These are phyloP conservation scores for Aureobasidium sp. DNA, from an alignment of 2,329 filamentous ascomycete species.

Conservation along the genomic window DNA sequence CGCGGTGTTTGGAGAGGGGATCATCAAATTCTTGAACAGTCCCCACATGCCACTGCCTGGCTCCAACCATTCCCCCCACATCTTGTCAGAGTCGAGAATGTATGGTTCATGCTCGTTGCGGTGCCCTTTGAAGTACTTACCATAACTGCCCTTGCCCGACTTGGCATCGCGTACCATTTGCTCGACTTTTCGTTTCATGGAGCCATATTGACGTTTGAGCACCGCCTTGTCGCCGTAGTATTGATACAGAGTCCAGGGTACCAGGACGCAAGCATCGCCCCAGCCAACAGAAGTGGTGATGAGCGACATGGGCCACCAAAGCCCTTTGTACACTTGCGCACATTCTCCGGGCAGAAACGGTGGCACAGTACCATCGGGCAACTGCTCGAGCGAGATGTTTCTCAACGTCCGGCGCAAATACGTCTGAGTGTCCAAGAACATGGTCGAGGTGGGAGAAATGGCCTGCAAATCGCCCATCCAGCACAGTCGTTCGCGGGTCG, in stretches of 20 bases:
- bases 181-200: conserved; percentile 11
- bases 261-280: conserved; percentile 12
- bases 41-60: conserved; percentile 13
- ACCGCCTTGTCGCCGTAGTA: conserved; percentile 9
- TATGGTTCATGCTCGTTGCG: conserved; percentile 9
- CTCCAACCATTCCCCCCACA: conserved; percentile 11
- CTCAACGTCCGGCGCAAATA: background rate
- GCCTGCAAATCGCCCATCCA: conserved; percentile 14
- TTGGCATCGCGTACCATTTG: conserved; percentile 5
- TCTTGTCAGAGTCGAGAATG: conserved; percentile 10
- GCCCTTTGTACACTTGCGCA: conserved; percentile 7
- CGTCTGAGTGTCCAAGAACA: conserved; percentile 12
- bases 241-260: conserved; percentile 8
- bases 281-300: conserved; percentile 3
- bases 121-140: conserved; percentile 11
- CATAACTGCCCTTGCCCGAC: background rate
- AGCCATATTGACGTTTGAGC: conserved; percentile 1
- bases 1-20: conserved; percentile 5
- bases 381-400: conserved; percentile 1
- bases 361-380: conserved; percentile 5
- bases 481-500: conserved; percentile 2
- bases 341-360: conserved; percentile 10
- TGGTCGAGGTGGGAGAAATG: conserved; percentile 4
- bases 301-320: conserved; percentile 2
- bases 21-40: conserved; percentile 11